phyloP scores from a whole-genome alignment of 1,139 yeast species.

The Nakaseomyces delphensis region DNA sequence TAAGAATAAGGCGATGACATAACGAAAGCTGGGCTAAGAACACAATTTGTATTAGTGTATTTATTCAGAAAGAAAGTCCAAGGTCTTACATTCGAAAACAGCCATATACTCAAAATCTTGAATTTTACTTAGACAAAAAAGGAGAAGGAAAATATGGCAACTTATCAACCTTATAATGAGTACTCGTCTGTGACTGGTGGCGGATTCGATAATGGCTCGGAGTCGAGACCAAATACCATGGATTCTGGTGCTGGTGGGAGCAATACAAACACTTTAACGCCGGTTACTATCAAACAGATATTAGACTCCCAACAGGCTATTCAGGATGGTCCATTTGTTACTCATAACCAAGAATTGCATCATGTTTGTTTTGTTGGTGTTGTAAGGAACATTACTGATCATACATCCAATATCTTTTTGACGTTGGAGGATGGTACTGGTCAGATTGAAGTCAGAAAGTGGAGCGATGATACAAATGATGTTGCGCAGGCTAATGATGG shows the following conservation, averaged over 20 bases:
- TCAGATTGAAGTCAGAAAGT: conserved; percentile 55
- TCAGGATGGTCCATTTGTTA: conserved; percentile 67
- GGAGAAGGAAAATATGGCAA: conserved; percentile 9
- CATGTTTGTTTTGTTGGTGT: conserved; percentile 60
- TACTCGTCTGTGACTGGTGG: conserved; percentile 28
- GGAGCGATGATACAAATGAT: conserved; percentile 49
- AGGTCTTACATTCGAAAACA: no score
- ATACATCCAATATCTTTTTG: conserved; percentile 44
- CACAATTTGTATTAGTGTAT: no score
- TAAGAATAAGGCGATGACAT: no score
- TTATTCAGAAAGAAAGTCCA: no score
- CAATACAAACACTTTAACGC: conserved; percentile 42
- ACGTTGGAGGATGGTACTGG: conserved; percentile 86
- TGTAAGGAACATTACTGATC: conserved; percentile 49
- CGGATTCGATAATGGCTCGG: conserved; percentile 25
- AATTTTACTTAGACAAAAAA: conserved; percentile 10
- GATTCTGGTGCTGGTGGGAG: conserved; percentile 23
- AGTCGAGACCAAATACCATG: conserved; percentile 25
- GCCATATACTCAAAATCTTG: no score
- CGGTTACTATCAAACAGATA: conserved; percentile 78
- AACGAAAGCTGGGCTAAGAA: no score
- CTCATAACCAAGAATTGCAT: conserved; percentile 55
- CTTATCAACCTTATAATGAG: conserved; percentile 31
- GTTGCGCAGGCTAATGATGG: conserved; percentile 31
- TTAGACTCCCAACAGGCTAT: conserved; percentile 54